These are phyloP conservation scores for Parachaetomium inaequale DNA, from an alignment of 495 filamentous ascomycete genomes.

Conservation along the genomic window DNA sequence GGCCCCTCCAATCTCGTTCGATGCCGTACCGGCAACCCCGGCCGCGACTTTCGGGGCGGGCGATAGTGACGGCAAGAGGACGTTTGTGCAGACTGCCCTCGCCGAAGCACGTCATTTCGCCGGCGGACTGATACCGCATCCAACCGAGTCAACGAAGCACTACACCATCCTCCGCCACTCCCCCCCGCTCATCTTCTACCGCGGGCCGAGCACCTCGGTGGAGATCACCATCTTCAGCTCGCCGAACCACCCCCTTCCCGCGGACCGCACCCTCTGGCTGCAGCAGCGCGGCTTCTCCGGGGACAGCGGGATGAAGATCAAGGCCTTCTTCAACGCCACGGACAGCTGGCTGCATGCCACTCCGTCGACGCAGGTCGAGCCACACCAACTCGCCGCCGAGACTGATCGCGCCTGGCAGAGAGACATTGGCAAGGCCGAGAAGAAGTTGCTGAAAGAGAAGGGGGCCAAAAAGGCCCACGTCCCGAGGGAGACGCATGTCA, in stretches of 20 bases:
- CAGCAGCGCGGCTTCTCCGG: conserved; percentile 65
- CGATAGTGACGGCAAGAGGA: conserved; percentile 7
- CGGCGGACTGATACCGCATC: conserved; percentile 59
- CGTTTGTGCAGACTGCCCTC: conserved; percentile 45
- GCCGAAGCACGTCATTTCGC: conserved; percentile 60
- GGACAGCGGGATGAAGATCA: conserved; percentile 63
- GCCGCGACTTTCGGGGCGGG: conserved; percentile 21
- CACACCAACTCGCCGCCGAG: conserved; percentile 43
- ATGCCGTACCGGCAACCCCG: background rate
- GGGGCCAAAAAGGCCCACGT: conserved; percentile 45
- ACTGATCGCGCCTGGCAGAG: conserved; percentile 65
- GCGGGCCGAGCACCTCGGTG: conserved; percentile 58
- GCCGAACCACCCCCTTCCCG: conserved; percentile 51
- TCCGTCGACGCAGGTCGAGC: conserved; percentile 45
- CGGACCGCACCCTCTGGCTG: conserved; percentile 59
- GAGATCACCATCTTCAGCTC: conserved; percentile 56
- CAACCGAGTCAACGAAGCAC: conserved; percentile 61
- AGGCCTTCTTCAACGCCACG: conserved; percentile 53
- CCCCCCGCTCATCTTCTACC: conserved; percentile 58
- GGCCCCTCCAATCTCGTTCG: background rate
- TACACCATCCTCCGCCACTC: conserved; percentile 66
- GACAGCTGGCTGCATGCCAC: conserved; percentile 64
- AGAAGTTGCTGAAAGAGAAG: conserved; percentile 44
- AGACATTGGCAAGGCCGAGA: conserved; percentile 58
- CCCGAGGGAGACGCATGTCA: conserved; percentile 57